Percentiles rank a stretch among this genome's conserved stretches.
Conservation (phyloP, 1,139 yeast genomes). For the Debaryomyces sp. region DNA sequence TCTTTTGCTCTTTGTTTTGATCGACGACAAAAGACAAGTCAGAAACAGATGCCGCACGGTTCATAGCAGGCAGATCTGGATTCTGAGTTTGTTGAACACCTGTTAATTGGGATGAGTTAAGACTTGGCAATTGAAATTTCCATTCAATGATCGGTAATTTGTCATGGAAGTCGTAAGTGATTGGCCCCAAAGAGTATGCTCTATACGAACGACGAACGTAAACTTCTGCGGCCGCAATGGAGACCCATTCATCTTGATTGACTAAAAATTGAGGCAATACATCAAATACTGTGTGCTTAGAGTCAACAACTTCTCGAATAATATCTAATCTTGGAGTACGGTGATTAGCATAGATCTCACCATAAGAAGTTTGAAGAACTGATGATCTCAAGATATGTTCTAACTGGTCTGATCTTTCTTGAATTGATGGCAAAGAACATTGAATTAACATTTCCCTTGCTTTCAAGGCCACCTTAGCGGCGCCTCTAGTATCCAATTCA, state of each 20-base stretch:
- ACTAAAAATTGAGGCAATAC: conserved; percentile 90
- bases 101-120: conserved; percentile 66
- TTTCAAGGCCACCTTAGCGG: conserved; percentile 93
- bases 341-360: conserved; percentile 76
- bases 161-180: conserved; percentile 63
- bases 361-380: conserved; percentile 86
- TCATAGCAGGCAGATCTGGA: conserved; percentile 46
- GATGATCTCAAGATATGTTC: conserved; percentile 93
- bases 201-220: conserved; percentile 96
- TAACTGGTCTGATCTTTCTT: conserved; percentile 95
- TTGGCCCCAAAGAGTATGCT: conserved; percentile 85
- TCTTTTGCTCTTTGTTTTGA: conserved; percentile 48
- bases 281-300: conserved; percentile 94
- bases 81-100: conserved; percentile 57
- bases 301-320: conserved; percentile 89
- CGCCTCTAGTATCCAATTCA: conserved; percentile 83
- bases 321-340: conserved; percentile 80
- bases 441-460: conserved; percentile 96
- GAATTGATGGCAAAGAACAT: conserved; percentile 93
- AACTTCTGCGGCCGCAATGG: conserved; percentile 95
- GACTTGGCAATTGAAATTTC: conserved; percentile 86
- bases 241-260: conserved; percentile 83
- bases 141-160: conserved; percentile 77
- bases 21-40: conserved; percentile 87
- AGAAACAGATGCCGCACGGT: conserved; percentile 89